phyloP scores from a whole-genome alignment of 2,329 filamentous ascomycete species.

The Colletotrichum incanum region DNA sequence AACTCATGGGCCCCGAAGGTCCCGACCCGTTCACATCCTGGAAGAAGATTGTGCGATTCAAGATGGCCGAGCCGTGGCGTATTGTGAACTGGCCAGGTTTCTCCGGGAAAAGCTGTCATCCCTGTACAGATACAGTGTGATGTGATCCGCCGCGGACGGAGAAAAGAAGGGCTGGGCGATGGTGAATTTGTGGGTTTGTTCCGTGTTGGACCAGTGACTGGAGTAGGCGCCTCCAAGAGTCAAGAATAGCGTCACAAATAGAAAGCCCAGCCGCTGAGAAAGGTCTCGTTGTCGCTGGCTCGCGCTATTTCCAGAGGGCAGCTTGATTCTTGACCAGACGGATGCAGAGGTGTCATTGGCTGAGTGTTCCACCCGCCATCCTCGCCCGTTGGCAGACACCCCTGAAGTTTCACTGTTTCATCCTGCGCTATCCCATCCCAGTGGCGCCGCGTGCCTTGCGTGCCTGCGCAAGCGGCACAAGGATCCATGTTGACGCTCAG shows the following conservation, averaged over 20 bases:
- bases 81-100: constrained; percentile 29
- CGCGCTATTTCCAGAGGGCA: constrained; percentile 12
- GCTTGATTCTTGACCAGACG: constrained; percentile 2
- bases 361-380: constrained; percentile 29
- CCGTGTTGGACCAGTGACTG: constrained; percentile 26
- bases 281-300: constrained; percentile 20
- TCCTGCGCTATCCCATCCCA: constrained; percentile 39
- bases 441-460: constrained; percentile 38
- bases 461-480: constrained; percentile 44
- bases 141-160: constrained; percentile 26
- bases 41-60: constrained; percentile 30
- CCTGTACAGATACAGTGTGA: constrained; percentile 33
- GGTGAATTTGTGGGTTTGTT: constrained; percentile 25
- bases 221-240: constrained; percentile 10
- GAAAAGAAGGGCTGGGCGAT: constrained; percentile 3
- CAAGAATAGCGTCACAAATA: constrained; percentile 3
- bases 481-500: constrained; percentile 26
- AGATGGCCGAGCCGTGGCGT: constrained; percentile 31
- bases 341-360: constrained; percentile 35
- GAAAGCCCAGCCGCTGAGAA: constrained; percentile 28
- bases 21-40: constrained; percentile 25
- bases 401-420: constrained; percentile 45
- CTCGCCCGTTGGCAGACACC: constrained; percentile 32
- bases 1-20: constrained; percentile 25
- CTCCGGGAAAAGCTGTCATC: constrained; percentile 16